Conservation (phyloP, 805 yeast genomes). For the Kodamaea nitidulidarum region DNA sequence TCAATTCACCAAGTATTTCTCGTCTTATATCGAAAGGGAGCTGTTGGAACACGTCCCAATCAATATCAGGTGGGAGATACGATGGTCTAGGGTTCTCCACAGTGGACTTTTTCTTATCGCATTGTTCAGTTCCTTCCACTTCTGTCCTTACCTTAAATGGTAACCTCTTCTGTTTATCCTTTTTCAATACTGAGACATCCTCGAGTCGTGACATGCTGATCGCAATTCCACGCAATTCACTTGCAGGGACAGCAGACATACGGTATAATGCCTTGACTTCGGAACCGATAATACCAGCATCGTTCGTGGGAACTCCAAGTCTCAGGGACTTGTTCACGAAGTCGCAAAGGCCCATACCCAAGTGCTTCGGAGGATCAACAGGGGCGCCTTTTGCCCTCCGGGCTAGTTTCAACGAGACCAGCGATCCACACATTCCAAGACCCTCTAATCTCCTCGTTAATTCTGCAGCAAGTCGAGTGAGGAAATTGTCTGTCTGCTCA, state of each 20-base stretch:
- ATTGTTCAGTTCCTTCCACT: neutral
- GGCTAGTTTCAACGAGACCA: constrained; percentile 63
- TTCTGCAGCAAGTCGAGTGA: constrained; percentile 56
- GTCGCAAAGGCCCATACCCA: constrained; percentile 85
- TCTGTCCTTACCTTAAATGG: constrained; percentile 10
- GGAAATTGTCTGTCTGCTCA: constrained; percentile 61
- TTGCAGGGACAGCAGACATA: constrained; percentile 54
- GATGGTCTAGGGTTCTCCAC: too few species aligned
- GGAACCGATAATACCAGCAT: constrained; percentile 54
- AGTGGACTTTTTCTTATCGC: neutral
- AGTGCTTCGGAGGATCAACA: constrained; percentile 64
- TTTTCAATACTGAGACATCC: constrained; percentile 19
- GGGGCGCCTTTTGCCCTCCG: constrained; percentile 66
- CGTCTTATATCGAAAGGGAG: constrained; percentile 63
- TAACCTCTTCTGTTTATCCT: constrained; percentile 22
- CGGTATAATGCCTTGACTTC: constrained; percentile 57
- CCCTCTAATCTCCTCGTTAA: constrained; percentile 49
- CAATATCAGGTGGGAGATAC: constrained; percentile 34
- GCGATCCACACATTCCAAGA: constrained; percentile 48
- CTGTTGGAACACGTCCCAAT: constrained; percentile 59
- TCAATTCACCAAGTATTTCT: constrained; percentile 56
- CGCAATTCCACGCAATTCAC: constrained; percentile 75
- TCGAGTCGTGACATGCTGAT: constrained; percentile 60
- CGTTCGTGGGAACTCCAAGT: constrained; percentile 60
- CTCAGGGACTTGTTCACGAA: constrained; percentile 53